Percentiles rank a stretch among this genome's conserved stretches.
Evolutionary conservation across 306 rosid species (phyloP).

Genomic region (Hippophae tibetana): DNA sequence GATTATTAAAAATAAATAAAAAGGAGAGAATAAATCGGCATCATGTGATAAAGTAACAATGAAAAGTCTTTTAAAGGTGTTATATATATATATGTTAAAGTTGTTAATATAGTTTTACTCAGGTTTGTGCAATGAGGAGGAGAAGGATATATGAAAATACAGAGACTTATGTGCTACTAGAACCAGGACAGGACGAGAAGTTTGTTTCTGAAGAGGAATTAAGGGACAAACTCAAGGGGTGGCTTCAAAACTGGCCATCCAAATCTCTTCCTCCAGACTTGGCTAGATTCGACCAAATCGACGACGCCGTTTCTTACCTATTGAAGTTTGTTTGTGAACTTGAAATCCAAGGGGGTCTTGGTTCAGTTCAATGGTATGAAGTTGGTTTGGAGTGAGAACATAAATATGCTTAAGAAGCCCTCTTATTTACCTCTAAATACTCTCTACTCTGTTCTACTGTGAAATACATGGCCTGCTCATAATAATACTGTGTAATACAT

Average conservation of each 20-base stretch:
- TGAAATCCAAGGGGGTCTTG: slow-evolving; percentile 42
- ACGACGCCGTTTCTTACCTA: slow-evolving; percentile 42
- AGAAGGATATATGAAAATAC: slow-evolving; percentile 48
- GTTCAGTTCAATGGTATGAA: slow-evolving; percentile 56
- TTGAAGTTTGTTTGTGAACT: slow-evolving; percentile 47
- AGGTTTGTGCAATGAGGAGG: slow-evolving; percentile 45
- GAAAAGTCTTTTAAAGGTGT: neutral
- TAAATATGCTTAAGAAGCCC: no score
- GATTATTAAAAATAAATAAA: no score
- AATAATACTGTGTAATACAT: no score
- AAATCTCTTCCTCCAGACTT: slow-evolving; percentile 58
- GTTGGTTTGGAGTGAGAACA: slow-evolving; percentile 32
- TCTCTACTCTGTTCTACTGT: no score
- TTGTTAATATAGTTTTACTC: neutral
- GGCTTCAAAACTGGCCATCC: slow-evolving; percentile 55
- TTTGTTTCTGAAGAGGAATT: slow-evolving; percentile 55
- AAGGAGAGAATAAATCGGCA: no score
- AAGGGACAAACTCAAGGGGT: slow-evolving; percentile 27
- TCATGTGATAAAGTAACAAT: neutral
- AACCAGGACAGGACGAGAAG: slow-evolving; percentile 58
- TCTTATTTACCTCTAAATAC: no score
- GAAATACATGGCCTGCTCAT: no score
- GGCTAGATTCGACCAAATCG: slow-evolving; percentile 36
- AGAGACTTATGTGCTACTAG: slow-evolving; percentile 47
- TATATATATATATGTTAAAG: no score